Base-by-base conservation (phyloP, 108 stramenopile species). In the Nitzschia inconspicua region DNA sequence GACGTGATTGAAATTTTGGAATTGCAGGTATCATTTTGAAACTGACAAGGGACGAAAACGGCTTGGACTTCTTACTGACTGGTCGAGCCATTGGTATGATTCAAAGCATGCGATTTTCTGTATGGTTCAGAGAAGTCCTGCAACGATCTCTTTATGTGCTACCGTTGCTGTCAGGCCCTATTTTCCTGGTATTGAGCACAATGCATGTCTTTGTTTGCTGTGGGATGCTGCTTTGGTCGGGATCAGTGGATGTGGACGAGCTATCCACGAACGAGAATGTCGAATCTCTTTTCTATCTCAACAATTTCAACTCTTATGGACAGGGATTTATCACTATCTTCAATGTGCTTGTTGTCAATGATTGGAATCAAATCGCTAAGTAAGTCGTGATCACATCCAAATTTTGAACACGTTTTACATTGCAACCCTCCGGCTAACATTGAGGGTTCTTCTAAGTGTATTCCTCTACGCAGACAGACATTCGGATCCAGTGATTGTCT, bases 11-110 rank as follows among this genome's bases (percentile, higher is more conserved):
- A 49, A 49, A 20, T 28, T 28, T 24, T 49, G n/a, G 20, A 30
- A n/a, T n/a, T n/a, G n/a, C 16, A 51, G 53, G 53, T 2, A 54
- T 54, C 0, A 22, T 54, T 5, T 2, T 54, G 34, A 4, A 36
- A 18, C 11, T 54, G 16, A 8, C 13, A 23, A 35, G 53, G 18
- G 4, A 51, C 46, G 36, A 41, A 30, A 36, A 37, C 29, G 62
- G 47, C 9, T 22, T 63, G 8, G 60, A 77, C 29, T 77, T 43
- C 27, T 50, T 80, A 0, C 50, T 73, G 24, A 63, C 60, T 6
- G 75, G 79, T 14, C 53, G 79, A 10, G 70, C 79, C n/a, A 68
- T 76, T 36, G 80, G 77, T 41, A 82, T 78, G 76, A 60, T 82
- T 51, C 76, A 76, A 31, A 60, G 69, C 32, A 74, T 78, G 73